A percentile compares a stretch with the other conserved stretches of the same genome.
phyloP scores from a whole-genome alignment of 164 flowering plant species.

The Umbellularia californica region DNA sequence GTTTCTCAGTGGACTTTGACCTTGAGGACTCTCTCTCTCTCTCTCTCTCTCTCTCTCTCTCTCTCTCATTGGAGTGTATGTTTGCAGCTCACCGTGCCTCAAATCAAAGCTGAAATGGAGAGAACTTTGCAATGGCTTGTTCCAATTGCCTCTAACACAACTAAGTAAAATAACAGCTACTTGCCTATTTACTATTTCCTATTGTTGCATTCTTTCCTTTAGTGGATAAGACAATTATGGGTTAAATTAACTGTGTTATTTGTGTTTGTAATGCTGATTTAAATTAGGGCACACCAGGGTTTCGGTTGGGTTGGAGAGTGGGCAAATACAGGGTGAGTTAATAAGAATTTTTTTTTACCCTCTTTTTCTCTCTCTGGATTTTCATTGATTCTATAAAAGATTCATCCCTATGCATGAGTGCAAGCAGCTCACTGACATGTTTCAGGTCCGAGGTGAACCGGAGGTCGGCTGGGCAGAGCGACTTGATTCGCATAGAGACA shows the following conservation, averaged over 20 bases:
- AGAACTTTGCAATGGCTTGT: slow-evolving; percentile 97
- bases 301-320: slow-evolving; percentile 99
- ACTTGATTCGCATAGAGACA: slow-evolving; percentile 73
- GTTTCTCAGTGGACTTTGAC: background rate
- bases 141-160: slow-evolving; percentile 91
- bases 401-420: background rate
- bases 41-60: background rate
- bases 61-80: background rate
- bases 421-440: slow-evolving; percentile 1
- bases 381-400: background rate
- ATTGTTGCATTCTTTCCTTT: no score
- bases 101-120: slow-evolving; percentile 97
- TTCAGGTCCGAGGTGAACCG: slow-evolving; percentile 72
- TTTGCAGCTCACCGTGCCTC: slow-evolving; percentile 70
- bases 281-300: slow-evolving; percentile 89
- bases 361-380: background rate
- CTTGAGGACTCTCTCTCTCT: background rate
- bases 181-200: background rate
- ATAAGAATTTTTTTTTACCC: background rate
- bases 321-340: slow-evolving; percentile 92
- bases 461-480: slow-evolving; percentile 58
- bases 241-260: background rate
- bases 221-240: no score
- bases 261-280: slow-evolving; percentile 4
- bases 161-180: slow-evolving; percentile 52